These are phyloP conservation scores for Fragilaria crotonensis DNA, from an alignment of 108 stramenopile species.

Conservation along the genomic window DNA sequence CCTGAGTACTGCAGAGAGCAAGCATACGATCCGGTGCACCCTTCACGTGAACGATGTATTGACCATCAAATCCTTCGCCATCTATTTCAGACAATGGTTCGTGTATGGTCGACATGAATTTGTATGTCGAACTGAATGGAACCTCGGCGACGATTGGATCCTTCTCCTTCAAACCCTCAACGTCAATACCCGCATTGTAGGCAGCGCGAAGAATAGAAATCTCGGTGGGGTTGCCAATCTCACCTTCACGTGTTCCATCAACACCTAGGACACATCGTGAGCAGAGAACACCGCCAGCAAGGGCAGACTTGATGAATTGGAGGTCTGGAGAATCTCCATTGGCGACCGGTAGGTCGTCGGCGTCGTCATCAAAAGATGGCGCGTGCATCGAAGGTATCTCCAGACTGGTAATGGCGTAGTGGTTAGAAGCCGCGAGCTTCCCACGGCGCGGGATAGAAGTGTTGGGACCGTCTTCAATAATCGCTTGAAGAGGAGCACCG, in stretches of 20 bases:
- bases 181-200: slow-evolving; percentile 45
- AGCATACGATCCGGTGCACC: slow-evolving; percentile 95
- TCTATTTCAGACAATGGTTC: slow-evolving; percentile 18
- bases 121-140: slow-evolving; percentile 77
- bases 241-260: slow-evolving; percentile 48
- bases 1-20: slow-evolving; percentile 63
- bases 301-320: slow-evolving; percentile 45
- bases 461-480: not conserved
- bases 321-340: slow-evolving; percentile 46
- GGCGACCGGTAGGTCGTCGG: not conserved
- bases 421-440: not conserved
- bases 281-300: slow-evolving; percentile 75
- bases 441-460: not conserved
- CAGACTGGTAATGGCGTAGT: too few species aligned
- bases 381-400: not conserved
- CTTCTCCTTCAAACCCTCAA: slow-evolving; percentile 29
- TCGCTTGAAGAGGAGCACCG: slow-evolving; percentile 1
- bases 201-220: slow-evolving; percentile 61
- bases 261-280: slow-evolving; percentile 71
- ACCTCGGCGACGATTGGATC: slow-evolving; percentile 53
- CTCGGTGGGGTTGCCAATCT: slow-evolving; percentile 69
- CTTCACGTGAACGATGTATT: slow-evolving; percentile 79
- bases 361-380: not conserved
- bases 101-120: slow-evolving; percentile 85
- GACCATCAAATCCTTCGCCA: slow-evolving; percentile 16